Base-by-base conservation (phyloP, 2,329 filamentous ascomycete species). In the Balansia obtecta region DNA sequence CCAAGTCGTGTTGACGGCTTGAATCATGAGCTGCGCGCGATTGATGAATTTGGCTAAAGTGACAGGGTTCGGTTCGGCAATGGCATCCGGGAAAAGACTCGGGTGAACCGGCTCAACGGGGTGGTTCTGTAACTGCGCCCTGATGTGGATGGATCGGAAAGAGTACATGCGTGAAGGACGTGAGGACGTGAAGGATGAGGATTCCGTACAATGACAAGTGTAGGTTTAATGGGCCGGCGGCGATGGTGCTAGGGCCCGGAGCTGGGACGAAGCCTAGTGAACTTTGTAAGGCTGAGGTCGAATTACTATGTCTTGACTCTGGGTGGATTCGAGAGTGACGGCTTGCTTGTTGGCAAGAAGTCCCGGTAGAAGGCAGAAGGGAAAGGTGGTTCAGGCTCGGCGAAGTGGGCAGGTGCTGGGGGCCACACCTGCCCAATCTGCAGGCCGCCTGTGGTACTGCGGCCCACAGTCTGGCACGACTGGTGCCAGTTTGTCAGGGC, bases 341-440 rank as follows among this genome's bases (percentile, higher is more conserved):
- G 27, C 4, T 27, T 27, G 27, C 4, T 27, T 7, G 27, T 8
- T 8, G 15, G n/a, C 15, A 22, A 22, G 20, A 13, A 20, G 42
- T 15, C 42, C 42, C 20, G 42, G 42, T 33, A 33, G 48, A 4
- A 9, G n/a, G n/a, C n/a, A n/a, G n/a, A n/a, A n/a, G n/a, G n/a
- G n/a, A n/a, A n/a, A n/a, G 39, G 16, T 41, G 39, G 39, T 41
- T n/a, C 39, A 41, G 39, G 39, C 39, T n/a, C 39, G 16, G n/a
- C 18, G 44, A 45, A 40, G 40, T 45, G 48, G 48, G 33, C 48
- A 49, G 40, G 48, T 45, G 48, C 41, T 41, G 39, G 41, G 48
- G 32, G 41, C 38, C 48, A 45, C 41, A 49, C 48, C 32, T 49
- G 30, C 41, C 48, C n/a, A 45, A 38, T 49, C 48, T 49, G 48